phyloP scores from a whole-genome alignment of 73 alveolate species.

The Blepharisma japonicum region DNA sequence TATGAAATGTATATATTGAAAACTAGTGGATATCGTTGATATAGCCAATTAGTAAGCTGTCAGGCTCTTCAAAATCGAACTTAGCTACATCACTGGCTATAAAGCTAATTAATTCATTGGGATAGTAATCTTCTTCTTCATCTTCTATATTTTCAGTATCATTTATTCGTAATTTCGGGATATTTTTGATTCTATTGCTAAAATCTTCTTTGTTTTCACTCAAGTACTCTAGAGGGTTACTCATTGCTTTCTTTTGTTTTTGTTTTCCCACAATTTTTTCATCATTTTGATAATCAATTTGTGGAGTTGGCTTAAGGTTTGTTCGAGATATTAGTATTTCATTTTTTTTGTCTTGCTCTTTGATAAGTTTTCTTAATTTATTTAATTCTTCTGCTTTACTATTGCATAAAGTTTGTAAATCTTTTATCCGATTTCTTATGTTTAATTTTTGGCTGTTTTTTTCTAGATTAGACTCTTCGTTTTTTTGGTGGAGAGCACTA shows the following conservation, averaged over 20 bases:
- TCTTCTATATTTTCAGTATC: not conserved
- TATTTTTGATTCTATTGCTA: too few species aligned
- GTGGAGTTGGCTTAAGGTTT: not conserved
- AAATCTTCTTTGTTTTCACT: too few species aligned
- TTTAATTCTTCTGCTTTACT: not conserved
- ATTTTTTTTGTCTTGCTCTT: not conserved
- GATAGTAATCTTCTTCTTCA: not conserved
- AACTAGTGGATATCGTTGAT: not conserved
- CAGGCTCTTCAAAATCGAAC: constrained; percentile 18
- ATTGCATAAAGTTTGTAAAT: not conserved
- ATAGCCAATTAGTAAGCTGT: not conserved
- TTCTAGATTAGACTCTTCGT: too few species aligned
- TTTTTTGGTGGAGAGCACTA: too few species aligned
- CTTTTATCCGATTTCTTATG: not conserved
- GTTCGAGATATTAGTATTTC: not conserved
- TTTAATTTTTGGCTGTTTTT: not conserved
- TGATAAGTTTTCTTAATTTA: not conserved
- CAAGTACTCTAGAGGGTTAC: not conserved
- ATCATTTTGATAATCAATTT: not conserved
- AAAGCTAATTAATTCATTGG: constrained; percentile 3
- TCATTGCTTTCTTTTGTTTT: constrained; percentile 18
- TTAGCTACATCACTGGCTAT: constrained; percentile 17
- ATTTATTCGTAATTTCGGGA: too few species aligned
- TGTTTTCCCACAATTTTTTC: not conserved
- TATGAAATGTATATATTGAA: too few species aligned